Conservation (phyloP, 208 protist genomes). For the Crithidia acanthocephali region DNA sequence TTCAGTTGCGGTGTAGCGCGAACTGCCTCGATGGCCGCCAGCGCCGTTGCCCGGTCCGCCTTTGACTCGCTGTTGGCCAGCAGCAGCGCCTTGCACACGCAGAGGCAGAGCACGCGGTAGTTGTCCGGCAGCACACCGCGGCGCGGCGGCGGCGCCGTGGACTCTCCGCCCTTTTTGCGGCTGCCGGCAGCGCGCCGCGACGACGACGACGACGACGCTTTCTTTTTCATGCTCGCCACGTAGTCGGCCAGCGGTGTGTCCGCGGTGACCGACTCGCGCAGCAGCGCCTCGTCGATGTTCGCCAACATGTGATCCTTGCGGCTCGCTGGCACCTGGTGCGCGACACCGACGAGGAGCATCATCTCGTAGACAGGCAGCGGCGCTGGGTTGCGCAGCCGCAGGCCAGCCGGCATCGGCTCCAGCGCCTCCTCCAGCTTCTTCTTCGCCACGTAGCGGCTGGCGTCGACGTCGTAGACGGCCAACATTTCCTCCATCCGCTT, state of each 20-base stretch:
- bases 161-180: not conserved
- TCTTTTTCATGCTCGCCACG: slow-evolving; percentile 5
- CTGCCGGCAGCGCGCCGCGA: not conserved
- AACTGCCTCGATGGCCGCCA: slow-evolving; percentile 33
- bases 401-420: slow-evolving; percentile 31
- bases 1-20: slow-evolving; percentile 40
- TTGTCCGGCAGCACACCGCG: not conserved
- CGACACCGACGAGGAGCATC: slow-evolving; percentile 41
- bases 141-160: not conserved
- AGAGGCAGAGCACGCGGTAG: slow-evolving; percentile 36
- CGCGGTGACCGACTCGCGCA: not conserved
- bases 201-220: not conserved
- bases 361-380: slow-evolving; percentile 53
- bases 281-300: slow-evolving; percentile 24
- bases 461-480: slow-evolving; percentile 19
- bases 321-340: slow-evolving; percentile 40
- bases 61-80: slow-evolving; percentile 39
- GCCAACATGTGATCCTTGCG: slow-evolving; percentile 31
- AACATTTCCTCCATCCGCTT: slow-evolving; percentile 60
- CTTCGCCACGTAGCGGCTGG: slow-evolving; percentile 47
- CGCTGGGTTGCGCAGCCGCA: slow-evolving; percentile 44
- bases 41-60: slow-evolving; percentile 8
- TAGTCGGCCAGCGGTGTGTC: slow-evolving; percentile 21
- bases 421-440: slow-evolving; percentile 29
- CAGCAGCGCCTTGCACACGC: slow-evolving; percentile 33